phyloP scores from a whole-genome alignment of 345 rosid species.

The Salix suchowensis region DNA sequence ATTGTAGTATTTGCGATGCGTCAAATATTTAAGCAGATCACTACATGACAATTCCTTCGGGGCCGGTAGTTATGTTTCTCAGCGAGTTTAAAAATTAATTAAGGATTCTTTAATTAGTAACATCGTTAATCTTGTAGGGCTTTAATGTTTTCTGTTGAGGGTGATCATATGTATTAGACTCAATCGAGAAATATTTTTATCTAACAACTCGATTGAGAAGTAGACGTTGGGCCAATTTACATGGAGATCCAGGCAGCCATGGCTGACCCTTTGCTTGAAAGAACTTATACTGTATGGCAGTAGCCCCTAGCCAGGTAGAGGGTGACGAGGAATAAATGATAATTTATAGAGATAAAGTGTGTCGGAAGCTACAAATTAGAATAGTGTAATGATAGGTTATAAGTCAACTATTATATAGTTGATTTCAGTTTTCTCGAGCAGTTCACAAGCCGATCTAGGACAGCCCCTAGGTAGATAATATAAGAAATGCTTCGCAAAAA shows the following conservation, averaged over 20 bases:
- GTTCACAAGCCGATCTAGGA: constrained; percentile 50
- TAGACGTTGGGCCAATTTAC: background rate
- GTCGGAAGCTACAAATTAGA: background rate
- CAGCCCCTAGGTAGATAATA: constrained; percentile 26
- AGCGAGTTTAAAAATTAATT: background rate
- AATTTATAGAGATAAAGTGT: background rate
- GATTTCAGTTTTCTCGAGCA: constrained; percentile 64
- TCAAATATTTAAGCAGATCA: background rate
- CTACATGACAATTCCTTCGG: background rate
- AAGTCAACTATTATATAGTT: constrained; percentile 32
- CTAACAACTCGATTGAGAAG: background rate
- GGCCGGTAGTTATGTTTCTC: background rate
- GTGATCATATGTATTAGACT: background rate
- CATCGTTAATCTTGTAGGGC: background rate
- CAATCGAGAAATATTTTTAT: background rate
- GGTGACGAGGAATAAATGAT: background rate
- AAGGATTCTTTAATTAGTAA: background rate
- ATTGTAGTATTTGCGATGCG: background rate
- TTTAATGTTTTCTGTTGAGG: too few relatives aligned
- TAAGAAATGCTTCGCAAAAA: constrained; percentile 3
- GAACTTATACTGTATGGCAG: background rate
- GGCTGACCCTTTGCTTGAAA: background rate
- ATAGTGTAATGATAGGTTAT: constrained; percentile 1
- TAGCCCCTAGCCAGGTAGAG: background rate
- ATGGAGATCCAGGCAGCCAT: background rate